These are phyloP conservation scores for Schizophyllum commune DNA, from an alignment of 1,284 basidiomycete genomes.

Conservation along the genomic window DNA sequence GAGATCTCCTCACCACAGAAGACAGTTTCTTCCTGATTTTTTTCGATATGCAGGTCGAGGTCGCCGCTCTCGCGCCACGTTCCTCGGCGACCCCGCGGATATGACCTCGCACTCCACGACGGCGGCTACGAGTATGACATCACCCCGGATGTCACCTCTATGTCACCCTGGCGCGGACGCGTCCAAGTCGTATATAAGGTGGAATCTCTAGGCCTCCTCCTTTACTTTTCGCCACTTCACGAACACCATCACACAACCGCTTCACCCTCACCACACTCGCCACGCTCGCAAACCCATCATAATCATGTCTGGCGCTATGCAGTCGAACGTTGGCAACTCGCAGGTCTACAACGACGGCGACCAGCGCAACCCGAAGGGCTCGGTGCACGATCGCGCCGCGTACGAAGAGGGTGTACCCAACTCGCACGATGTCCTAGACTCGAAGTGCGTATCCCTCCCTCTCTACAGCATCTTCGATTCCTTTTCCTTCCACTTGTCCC, in stretches of 20 bases:
- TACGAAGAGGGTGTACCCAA: conserved; percentile 17
- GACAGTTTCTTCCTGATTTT: no score
- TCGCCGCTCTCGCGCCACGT: neutral
- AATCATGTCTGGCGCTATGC: conserved; percentile 22
- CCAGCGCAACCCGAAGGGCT: conserved; percentile 22
- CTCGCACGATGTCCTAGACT: conserved; percentile 29
- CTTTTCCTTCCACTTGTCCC: neutral
- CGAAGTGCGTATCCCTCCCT: conserved; percentile 24
- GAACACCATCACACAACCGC: neutral
- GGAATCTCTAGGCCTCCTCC: neutral
- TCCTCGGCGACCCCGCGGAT: neutral
- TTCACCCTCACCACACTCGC: neutral
- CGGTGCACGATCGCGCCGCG: conserved; percentile 19
- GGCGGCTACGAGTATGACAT: neutral
- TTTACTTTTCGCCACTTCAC: neutral
- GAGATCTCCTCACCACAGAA: no score
- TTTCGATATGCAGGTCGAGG: no score
- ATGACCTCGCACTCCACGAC: neutral
- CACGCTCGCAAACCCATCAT: neutral
- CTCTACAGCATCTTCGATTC: neutral
- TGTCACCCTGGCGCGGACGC: neutral
- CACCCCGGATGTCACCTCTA: neutral
- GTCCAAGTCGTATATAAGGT: neutral
- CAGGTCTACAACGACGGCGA: conserved; percentile 36
- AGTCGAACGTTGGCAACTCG: conserved; percentile 37